These are phyloP conservation scores for Emmonsia crescens DNA, from an alignment of 2,329 filamentous ascomycete species.

Conservation along the genomic window DNA sequence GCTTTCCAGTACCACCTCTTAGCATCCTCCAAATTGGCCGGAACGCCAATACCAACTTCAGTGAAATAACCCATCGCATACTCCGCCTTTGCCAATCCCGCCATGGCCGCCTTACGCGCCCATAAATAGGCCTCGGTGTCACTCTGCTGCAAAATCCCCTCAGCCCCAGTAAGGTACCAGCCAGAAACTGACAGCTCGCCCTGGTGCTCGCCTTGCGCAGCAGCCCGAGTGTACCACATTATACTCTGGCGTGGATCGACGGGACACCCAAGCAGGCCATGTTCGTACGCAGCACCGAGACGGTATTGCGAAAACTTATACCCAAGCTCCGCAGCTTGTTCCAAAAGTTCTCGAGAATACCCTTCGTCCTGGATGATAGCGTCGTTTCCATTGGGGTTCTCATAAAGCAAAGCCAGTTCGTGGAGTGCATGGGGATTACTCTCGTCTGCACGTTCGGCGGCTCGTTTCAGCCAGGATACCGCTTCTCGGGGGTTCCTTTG, in stretches of 20 bases:
- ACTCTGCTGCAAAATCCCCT: conserved; percentile 78
- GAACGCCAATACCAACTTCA: conserved; percentile 83
- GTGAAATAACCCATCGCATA: conserved; percentile 98
- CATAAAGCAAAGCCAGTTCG: conserved; percentile 60
- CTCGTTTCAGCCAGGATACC: conserved; percentile 83
- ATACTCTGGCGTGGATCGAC: conserved; percentile 80
- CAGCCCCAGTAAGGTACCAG: conserved; percentile 91
- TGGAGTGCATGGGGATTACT: conserved; percentile 95
- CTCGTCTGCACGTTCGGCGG: conserved; percentile 72
- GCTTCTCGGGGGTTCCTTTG: conserved; percentile 72
- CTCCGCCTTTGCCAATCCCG: conserved; percentile 83
- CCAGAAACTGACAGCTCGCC: conserved; percentile 73
- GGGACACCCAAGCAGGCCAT: conserved; percentile 69
- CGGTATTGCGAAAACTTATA: conserved; percentile 95
- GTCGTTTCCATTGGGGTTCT: conserved; percentile 49
- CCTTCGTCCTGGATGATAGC: conserved; percentile 68
- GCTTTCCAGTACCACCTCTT: conserved; percentile 98
- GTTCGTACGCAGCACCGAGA: conserved; percentile 79
- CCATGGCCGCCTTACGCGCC: conserved; percentile 84
- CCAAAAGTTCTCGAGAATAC: conserved; percentile 73
- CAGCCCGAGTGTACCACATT: conserved; percentile 85
- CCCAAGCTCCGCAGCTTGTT: conserved; percentile 73
- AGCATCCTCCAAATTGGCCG: conserved; percentile 81
- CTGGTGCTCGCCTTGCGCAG: conserved; percentile 88
- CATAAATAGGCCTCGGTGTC: conserved; percentile 96